Conservation (phyloP, 2,329 filamentous ascomycete species). For the Trichophyton equinum region DNA sequence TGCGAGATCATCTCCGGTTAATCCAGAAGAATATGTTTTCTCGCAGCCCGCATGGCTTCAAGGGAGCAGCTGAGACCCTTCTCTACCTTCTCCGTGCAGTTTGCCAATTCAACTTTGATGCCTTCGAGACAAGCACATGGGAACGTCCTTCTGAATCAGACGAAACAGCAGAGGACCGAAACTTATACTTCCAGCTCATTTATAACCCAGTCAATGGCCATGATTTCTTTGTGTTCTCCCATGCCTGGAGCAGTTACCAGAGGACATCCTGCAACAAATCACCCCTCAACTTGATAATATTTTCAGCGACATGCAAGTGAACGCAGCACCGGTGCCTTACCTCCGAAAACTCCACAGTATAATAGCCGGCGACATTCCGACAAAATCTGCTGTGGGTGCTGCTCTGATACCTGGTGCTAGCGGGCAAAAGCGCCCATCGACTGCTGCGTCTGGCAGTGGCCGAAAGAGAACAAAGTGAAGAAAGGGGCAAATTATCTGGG, state of each 20-base stretch:
- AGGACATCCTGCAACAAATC: slow-evolving; percentile 22
- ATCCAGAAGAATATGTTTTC: slow-evolving; percentile 24
- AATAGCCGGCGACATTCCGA: slow-evolving; percentile 15
- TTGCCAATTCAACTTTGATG: slow-evolving; percentile 28
- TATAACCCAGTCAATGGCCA: slow-evolving; percentile 22
- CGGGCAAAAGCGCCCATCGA: slow-evolving; percentile 24
- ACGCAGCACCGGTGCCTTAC: slow-evolving; percentile 27
- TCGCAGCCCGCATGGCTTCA: slow-evolving; percentile 26
- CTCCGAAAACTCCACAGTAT: slow-evolving; percentile 23
- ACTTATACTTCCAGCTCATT: slow-evolving; percentile 32
- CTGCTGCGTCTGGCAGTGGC: slow-evolving; percentile 15
- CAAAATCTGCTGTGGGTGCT: slow-evolving; percentile 16
- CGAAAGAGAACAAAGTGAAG: slow-evolving; percentile 24
- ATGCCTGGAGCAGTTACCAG: slow-evolving; percentile 25
- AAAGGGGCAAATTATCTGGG: background rate
- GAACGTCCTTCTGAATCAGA: slow-evolving; percentile 22
- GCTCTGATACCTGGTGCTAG: slow-evolving; percentile 12
- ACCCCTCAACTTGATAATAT: slow-evolving; percentile 21
- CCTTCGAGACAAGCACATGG: slow-evolving; percentile 27
- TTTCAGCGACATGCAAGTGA: slow-evolving; percentile 34
- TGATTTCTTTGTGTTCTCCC: slow-evolving; percentile 30
- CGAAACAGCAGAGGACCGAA: slow-evolving; percentile 32
- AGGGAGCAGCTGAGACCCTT: slow-evolving; percentile 28
- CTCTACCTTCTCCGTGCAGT: slow-evolving; percentile 29
- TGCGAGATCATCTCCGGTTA: slow-evolving; percentile 21